phyloP scores from a whole-genome alignment of 257 asterid genomes.

The Solanum raphanifolium region DNA sequence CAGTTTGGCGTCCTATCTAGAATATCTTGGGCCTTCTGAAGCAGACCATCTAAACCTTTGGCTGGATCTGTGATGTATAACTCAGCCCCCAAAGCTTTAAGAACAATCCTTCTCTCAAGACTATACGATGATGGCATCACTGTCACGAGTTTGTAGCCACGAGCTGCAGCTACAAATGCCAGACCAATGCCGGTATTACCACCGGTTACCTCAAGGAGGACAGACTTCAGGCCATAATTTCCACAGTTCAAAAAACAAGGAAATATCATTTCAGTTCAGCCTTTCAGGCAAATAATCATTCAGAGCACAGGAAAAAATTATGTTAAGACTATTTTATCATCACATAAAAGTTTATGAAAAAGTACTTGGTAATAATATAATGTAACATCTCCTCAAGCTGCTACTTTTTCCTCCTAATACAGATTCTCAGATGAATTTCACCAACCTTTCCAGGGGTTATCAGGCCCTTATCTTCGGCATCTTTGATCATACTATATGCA shows the following conservation, averaged over 20 bases:
- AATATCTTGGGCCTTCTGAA: conserved; percentile 23
- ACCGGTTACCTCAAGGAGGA: conserved; percentile 32
- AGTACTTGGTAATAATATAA: neutral
- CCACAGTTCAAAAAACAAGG: neutral
- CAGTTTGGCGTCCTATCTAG: conserved; percentile 23
- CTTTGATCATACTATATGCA: conserved; percentile 35
- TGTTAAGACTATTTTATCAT: neutral
- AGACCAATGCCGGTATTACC: conserved; percentile 51
- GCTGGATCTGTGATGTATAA: conserved; percentile 20
- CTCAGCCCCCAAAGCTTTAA: conserved; percentile 38
- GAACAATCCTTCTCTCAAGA: conserved; percentile 31
- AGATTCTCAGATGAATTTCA: neutral
- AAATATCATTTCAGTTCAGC: neutral
- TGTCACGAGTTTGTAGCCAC: conserved; percentile 29
- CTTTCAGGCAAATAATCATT: neutral
- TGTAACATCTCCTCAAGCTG: neutral
- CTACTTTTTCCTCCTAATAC: neutral
- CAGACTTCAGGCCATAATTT: conserved; percentile 19
- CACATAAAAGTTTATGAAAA: neutral
- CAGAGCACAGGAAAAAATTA: neutral
- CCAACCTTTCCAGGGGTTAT: conserved; percentile 40
- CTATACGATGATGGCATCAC: conserved; percentile 31
- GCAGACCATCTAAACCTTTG: conserved; percentile 19
- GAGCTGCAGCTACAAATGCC: conserved; percentile 30
- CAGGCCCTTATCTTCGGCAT: conserved; percentile 43